A percentile compares a stretch with the other conserved stretches of the same genome.
Conservation (phyloP, 148 eudicot species). For the Amaranthus cruentus region DNA sequence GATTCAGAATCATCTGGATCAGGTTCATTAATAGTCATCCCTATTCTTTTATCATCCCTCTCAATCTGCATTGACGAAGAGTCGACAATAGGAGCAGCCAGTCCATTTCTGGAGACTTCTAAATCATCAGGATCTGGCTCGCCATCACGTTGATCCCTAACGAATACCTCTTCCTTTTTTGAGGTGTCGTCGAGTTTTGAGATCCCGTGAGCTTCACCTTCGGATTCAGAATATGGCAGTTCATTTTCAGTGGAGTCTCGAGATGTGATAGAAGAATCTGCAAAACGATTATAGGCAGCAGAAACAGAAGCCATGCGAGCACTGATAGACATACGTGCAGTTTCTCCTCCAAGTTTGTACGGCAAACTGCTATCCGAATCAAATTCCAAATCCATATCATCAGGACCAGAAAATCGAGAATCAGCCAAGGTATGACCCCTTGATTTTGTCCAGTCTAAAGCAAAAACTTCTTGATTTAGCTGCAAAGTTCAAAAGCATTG, state of each 20-base stretch:
- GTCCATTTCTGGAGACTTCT: conserved; percentile 11
- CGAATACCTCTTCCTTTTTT: conserved; percentile 6
- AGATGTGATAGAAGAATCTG: conserved; percentile 27
- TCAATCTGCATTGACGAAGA: conserved; percentile 10
- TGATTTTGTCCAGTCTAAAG: conserved; percentile 88
- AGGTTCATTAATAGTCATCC: conserved; percentile 22
- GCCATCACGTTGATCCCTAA: conserved; percentile 23
- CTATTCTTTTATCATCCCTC: background rate
- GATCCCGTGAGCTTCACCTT: conserved; percentile 11
- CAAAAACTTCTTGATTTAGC: conserved; percentile 82
- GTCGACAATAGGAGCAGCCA: background rate
- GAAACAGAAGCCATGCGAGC: conserved; percentile 75
- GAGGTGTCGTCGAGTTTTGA: conserved; percentile 22
- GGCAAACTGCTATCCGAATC: conserved; percentile 33
- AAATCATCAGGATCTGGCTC: conserved; percentile 34
- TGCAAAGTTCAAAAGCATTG: conserved; percentile 25
- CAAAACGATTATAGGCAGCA: conserved; percentile 76
- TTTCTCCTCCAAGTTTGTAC: conserved; percentile 66
- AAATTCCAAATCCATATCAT: conserved; percentile 37
- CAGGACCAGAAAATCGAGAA: conserved; percentile 26
- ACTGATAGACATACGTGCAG: conserved; percentile 37
- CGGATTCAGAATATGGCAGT: conserved; percentile 28
- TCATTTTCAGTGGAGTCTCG: conserved; percentile 16
- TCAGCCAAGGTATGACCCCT: conserved; percentile 56
- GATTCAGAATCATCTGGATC: conserved; percentile 41